phyloP scores from a whole-genome alignment of 345 rosid species.

The Syzygium aqueum region DNA sequence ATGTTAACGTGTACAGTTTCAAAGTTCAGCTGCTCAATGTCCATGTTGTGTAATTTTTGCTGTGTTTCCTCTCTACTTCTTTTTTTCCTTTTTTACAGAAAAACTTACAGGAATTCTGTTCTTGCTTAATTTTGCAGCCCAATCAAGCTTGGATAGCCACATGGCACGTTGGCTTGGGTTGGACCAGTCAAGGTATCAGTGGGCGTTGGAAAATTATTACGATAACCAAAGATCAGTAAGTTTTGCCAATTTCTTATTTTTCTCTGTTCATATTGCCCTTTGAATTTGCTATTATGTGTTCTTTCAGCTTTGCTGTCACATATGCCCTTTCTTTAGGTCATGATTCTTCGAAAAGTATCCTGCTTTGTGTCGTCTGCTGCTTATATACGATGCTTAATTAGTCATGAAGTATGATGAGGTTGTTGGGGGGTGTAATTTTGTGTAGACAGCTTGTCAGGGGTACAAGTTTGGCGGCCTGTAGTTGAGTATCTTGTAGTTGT shows the following conservation, averaged over 20 bases:
- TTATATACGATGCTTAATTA: neutral
- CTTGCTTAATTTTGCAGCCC: conserved; percentile 37
- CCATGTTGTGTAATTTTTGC: neutral
- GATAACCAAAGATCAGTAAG: conserved; percentile 71
- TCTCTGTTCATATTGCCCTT: neutral
- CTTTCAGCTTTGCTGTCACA: neutral
- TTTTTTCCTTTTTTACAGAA: neutral
- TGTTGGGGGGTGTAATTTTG: neutral
- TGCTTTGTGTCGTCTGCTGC: neutral
- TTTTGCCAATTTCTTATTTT: neutral
- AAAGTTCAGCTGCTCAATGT: neutral
- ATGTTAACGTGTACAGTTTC: neutral
- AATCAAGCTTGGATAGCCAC: conserved; percentile 88
- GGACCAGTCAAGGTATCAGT: conserved; percentile 92
- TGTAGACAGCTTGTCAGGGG: neutral
- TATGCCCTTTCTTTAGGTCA: neutral
- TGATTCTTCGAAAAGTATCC: neutral
- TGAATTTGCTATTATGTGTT: conserved; percentile 6
- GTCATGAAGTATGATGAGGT: neutral
- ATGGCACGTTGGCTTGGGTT: conserved; percentile 94
- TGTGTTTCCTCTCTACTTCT: neutral
- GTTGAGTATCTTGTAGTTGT: neutral
- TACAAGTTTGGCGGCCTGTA: neutral
- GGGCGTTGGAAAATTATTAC: conserved; percentile 92
- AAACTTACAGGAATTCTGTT: neutral